A percentile compares a stretch with the other conserved stretches of the same genome.
These are phyloP conservation scores for Elsinoe perseae DNA, from an alignment of 2,329 filamentous ascomycete species.

Conservation along the genomic window DNA sequence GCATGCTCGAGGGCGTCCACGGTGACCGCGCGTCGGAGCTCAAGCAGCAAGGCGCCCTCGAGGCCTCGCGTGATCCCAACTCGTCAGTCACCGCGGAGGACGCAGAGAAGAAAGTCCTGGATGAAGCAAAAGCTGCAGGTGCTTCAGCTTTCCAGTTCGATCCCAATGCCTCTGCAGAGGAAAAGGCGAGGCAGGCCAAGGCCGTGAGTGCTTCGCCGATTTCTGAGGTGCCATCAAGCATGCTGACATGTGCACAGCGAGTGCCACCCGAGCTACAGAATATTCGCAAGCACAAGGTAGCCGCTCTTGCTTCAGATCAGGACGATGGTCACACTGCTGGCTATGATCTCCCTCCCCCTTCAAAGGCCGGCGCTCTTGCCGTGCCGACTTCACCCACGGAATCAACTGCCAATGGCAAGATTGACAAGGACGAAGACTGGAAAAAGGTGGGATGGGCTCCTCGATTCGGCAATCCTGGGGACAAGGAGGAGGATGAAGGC, in stretches of 20 bases:
- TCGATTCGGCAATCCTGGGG: conserved; percentile 64
- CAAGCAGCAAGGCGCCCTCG: conserved; percentile 72
- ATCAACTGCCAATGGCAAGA: conserved; percentile 39
- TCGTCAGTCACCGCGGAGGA: conserved; percentile 60
- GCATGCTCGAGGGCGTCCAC: conserved; percentile 27
- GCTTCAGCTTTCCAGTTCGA: conserved; percentile 78
- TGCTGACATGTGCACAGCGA: conserved; percentile 38
- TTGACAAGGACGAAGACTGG: conserved; percentile 47
- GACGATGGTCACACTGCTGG: conserved; percentile 60
- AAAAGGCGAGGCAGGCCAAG: conserved; percentile 74
- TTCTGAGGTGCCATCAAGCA: not conserved
- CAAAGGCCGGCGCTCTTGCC: conserved; percentile 59
- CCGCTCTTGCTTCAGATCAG: conserved; percentile 71
- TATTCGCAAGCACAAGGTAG: conserved; percentile 53
- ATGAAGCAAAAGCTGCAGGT: conserved; percentile 72
- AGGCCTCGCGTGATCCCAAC: conserved; percentile 66
- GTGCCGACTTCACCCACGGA: conserved; percentile 43
- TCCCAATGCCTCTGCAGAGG: conserved; percentile 70
- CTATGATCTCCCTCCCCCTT: conserved; percentile 70
- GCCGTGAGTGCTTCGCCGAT: conserved; percentile 50
- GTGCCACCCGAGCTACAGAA: conserved; percentile 58
- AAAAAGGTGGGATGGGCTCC: conserved; percentile 76
- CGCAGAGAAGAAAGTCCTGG: conserved; percentile 64
- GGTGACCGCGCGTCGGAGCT: conserved; percentile 48
- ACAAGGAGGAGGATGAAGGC: conserved; percentile 45